A percentile compares a stretch with the other conserved stretches of the same genome.
phyloP scores from a whole-genome alignment of 169 alveolate species.

The Eimeria tenella region DNA sequence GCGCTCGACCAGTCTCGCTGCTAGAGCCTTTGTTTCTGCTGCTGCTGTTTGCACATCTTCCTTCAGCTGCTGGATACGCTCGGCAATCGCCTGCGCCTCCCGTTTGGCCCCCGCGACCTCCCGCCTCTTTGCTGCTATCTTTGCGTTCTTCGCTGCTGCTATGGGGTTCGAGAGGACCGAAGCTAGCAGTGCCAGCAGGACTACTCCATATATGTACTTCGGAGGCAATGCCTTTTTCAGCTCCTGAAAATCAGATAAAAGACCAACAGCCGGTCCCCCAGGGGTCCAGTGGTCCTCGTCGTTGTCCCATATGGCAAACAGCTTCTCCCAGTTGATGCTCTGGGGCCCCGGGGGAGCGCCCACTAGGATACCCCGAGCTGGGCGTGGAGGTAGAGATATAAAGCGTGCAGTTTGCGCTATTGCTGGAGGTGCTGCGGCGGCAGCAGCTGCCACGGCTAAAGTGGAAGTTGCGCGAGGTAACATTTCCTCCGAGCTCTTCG shows the following conservation, averaged over 20 bases:
- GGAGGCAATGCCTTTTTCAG: neutral
- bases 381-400: neutral
- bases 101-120: neutral
- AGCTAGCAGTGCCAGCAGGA: constrained; percentile 31
- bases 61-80: neutral
- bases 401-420: neutral
- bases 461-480: no score
- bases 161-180: neutral
- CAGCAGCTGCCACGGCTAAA: no score
- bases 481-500: neutral
- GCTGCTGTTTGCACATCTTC: neutral
- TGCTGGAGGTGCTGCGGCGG: neutral
- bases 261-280: neutral
- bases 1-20: neutral
- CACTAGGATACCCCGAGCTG: constrained; percentile 4
- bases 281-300: constrained; percentile 38
- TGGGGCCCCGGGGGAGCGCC: constrained; percentile 18
- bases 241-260: neutral
- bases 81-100: neutral
- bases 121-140: neutral
- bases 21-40: neutral
- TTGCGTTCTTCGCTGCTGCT: constrained; percentile 14
- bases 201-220: neutral
- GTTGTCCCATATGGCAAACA: constrained; percentile 8
- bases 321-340: neutral